Evolutionary conservation across 257 asterid genomes (phyloP), one percentile per base, ranked within the genome.

Genomic region (Rauvolfia tetraphylla): DNA sequence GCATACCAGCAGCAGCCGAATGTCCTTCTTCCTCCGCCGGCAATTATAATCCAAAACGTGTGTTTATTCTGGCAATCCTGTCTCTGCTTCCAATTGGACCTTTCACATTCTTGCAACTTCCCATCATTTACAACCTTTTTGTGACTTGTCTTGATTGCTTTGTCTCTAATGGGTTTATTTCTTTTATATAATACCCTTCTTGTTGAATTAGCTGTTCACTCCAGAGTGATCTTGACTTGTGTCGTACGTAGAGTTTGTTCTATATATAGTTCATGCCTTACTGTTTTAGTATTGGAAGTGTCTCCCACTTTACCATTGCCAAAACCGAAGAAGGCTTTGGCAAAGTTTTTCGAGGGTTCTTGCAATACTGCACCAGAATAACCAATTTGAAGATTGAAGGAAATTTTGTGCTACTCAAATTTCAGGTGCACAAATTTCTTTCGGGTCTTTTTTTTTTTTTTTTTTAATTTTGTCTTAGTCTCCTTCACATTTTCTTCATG

Each of bases 1-100:
- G 6, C 3, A 6, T 39, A 39, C 42, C 6, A 39, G 6, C 3
- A 6, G 42, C 42, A 62, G 73, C n/a, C 67, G n/a, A 53, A 29
- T n/a, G 69, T 44, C 42, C 3, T 1, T n/a, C n/a, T n/a, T n/a
- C n/a, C n/a, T 23, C 59, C 9, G 80, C 75, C 80, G 75, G 80
- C 80, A 8, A 56, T 3, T 8, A 41, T 27, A 6, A 22, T 29
- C 15, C 25, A 1, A 42, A 7, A 27, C 22, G 22, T 1, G 56
- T 25, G 7, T 23, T 0, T 65, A 36, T 65, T 65, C 42, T 23
- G 34, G 46, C 74, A 13, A 15, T 25, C 74, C 25, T n/a, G n/a
- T n/a, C n/a, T 36, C 61, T 68, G 25, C 48, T 44, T 67, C 75
- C 70, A 41, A 44, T 5, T 76, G 75, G 75, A 54, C 12, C 36